These are phyloP conservation scores for Wickerhamomyces sp. DNA, from an alignment of 1,139 yeast species.

Conservation along the genomic window DNA sequence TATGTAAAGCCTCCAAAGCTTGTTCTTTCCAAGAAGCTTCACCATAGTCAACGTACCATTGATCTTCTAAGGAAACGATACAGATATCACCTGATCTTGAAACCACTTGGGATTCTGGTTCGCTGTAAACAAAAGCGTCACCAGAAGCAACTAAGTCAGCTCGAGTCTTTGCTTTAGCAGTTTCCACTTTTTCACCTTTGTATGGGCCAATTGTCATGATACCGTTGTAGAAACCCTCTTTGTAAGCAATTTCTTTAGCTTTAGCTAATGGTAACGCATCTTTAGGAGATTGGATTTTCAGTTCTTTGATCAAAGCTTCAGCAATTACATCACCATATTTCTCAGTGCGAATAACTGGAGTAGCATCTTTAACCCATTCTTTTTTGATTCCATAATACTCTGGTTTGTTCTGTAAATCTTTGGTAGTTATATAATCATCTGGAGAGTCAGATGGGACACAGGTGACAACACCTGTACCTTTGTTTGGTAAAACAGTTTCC, in stretches of 20 bases:
- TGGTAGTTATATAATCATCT: slow-evolving; percentile 86
- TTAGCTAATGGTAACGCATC: slow-evolving; percentile 80
- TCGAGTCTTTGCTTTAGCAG: slow-evolving; percentile 83
- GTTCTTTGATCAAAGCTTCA: slow-evolving; percentile 73
- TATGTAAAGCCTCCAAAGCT: slow-evolving; percentile 75
- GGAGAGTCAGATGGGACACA: slow-evolving; percentile 99
- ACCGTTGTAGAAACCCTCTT: slow-evolving; percentile 96
- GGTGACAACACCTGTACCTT: slow-evolving; percentile 99
- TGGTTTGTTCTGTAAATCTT: slow-evolving; percentile 83
- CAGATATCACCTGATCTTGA: slow-evolving; percentile 98
- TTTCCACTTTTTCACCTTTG: slow-evolving; percentile 86
- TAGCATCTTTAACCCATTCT: slow-evolving; percentile 80
- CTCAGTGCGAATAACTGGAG: slow-evolving; percentile 74
- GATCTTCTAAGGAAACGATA: slow-evolving; percentile 95
- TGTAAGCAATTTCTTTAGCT: slow-evolving; percentile 94
- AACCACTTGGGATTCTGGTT: slow-evolving; percentile 86
- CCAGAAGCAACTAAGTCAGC: slow-evolving; percentile 74
- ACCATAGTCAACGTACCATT: slow-evolving; percentile 98
- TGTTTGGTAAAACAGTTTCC: slow-evolving; percentile 92
- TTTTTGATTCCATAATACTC: slow-evolving; percentile 83
- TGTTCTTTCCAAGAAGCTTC: slow-evolving; percentile 87
- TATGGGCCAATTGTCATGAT: slow-evolving; percentile 74
- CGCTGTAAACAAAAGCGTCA: slow-evolving; percentile 84
- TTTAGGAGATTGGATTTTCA: slow-evolving; percentile 93
- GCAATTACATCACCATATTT: slow-evolving; percentile 91